Conservation (phyloP, 441 rosid genomes). For the Aquilaria agallochum region DNA sequence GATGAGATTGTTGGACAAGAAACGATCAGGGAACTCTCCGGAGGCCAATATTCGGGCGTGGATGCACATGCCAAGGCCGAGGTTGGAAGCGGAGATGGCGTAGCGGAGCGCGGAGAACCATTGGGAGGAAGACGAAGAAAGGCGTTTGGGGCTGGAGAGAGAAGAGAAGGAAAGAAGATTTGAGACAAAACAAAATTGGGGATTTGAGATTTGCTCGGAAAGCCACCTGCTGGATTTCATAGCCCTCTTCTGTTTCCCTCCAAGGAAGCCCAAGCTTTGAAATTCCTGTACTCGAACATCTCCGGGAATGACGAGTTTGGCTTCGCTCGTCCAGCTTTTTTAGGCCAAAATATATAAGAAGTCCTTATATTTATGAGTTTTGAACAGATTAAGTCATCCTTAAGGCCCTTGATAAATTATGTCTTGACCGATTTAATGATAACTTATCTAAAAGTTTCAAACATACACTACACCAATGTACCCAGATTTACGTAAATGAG, state of each 20-base stretch:
- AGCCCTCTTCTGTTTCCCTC: neutral
- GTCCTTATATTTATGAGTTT: too few species aligned
- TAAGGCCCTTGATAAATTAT: too few species aligned
- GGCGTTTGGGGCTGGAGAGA: conserved; percentile 17
- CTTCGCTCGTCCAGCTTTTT: too few species aligned
- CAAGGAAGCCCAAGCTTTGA: neutral
- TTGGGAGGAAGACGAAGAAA: conserved; percentile 24
- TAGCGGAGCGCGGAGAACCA: conserved; percentile 40
- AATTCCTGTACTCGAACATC: neutral
- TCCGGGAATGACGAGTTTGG: too few species aligned
- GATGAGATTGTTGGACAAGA: conserved; percentile 37
- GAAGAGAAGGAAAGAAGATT: neutral
- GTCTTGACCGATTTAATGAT: too few species aligned
- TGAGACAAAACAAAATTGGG: neutral
- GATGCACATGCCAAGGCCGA: conserved; percentile 28
- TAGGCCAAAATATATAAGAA: too few species aligned
- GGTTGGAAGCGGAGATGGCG: conserved; percentile 26
- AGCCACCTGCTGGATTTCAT: neutral
- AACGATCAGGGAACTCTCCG: conserved; percentile 27
- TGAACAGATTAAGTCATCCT: too few species aligned
- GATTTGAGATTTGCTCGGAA: neutral
- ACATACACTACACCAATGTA: too few species aligned
- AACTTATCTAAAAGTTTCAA: too few species aligned
- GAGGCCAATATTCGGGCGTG: conserved; percentile 29
- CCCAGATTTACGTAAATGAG: too few species aligned